Evolutionary conservation across 805 yeast genomes (phyloP).

Genomic region (Henningerozyma blattae): DNA sequence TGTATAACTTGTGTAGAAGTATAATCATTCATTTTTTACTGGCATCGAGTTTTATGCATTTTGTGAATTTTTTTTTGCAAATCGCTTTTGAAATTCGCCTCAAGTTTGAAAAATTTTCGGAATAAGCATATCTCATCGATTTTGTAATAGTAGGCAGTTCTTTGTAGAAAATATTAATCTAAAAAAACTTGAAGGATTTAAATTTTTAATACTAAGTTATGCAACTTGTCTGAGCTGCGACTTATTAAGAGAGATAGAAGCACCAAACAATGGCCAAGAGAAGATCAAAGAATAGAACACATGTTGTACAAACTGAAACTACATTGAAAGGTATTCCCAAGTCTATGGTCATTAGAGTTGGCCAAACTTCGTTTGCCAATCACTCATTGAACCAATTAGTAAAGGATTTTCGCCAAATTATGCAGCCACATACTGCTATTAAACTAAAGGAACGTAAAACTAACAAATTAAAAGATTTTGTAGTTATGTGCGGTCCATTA

Average conservation of each 20-base stretch:
- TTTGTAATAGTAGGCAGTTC: no score
- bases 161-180: no score
- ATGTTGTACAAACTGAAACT: slow-evolving; percentile 50
- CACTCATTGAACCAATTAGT: slow-evolving; percentile 78
- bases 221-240: not conserved
- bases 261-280: slow-evolving; percentile 35
- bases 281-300: slow-evolving; percentile 78
- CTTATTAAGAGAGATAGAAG: slow-evolving; percentile 1
- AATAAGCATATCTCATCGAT: no score
- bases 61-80: no score
- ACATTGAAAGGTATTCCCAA: slow-evolving; percentile 67
- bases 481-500: slow-evolving; percentile 98
- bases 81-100: no score
- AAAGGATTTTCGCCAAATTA: slow-evolving; percentile 71
- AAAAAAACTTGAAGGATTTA: not conserved
- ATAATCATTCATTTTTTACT: no score
- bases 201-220: not conserved
- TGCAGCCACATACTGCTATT: slow-evolving; percentile 96
- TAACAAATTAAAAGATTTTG: slow-evolving; percentile 79
- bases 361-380: slow-evolving; percentile 41
- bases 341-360: slow-evolving; percentile 89
- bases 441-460: slow-evolving; percentile 75
- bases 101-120: no score
- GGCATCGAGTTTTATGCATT: no score
- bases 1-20: no score